A percentile compares a stretch with the other conserved stretches of the same genome.
phyloP scores from a whole-genome alignment of 2,329 filamentous ascomycete genomes.

The Nemania abortiva region DNA sequence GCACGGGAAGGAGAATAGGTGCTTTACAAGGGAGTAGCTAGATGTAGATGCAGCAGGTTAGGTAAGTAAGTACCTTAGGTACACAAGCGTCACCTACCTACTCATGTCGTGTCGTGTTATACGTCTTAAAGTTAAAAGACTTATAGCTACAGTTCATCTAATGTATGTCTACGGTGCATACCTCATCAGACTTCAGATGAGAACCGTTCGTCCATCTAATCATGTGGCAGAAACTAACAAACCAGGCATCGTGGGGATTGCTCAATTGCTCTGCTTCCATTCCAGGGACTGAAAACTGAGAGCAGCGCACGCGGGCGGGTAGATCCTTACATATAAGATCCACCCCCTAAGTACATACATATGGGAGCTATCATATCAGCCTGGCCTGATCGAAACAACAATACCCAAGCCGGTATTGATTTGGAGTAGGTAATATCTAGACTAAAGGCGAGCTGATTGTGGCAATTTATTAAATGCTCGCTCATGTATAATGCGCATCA shows the following conservation, averaged over 20 bases:
- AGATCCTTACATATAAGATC: slow-evolving; percentile 22
- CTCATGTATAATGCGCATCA: slow-evolving; percentile 1
- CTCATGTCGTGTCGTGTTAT: no score
- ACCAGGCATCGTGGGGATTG: no score
- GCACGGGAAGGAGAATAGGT: slow-evolving; percentile 7
- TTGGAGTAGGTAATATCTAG: not conserved
- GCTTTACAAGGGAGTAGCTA: not conserved
- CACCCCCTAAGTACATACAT: slow-evolving; percentile 1
- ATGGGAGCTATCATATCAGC: slow-evolving; percentile 4
- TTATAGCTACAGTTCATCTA: no score
- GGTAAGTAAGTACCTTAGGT: no score
- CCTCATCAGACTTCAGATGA: no score
- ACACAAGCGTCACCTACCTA: no score
- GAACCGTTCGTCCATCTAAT: no score
- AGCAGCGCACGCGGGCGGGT: not conserved
- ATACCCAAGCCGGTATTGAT: not conserved
- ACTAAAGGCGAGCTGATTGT: not conserved
- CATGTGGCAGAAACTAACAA: no score
- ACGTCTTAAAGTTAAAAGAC: no score
- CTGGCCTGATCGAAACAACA: slow-evolving; percentile 9
- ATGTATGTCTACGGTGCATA: no score
- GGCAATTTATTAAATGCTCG: slow-evolving; percentile 2
- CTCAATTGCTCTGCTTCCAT: no score
- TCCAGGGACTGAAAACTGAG: not conserved
- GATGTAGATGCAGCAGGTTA: not conserved